Percentiles rank a stretch among this genome's conserved stretches.
phyloP scores from a whole-genome alignment of 352 stramenopile species.

The Peronospora destructor region DNA sequence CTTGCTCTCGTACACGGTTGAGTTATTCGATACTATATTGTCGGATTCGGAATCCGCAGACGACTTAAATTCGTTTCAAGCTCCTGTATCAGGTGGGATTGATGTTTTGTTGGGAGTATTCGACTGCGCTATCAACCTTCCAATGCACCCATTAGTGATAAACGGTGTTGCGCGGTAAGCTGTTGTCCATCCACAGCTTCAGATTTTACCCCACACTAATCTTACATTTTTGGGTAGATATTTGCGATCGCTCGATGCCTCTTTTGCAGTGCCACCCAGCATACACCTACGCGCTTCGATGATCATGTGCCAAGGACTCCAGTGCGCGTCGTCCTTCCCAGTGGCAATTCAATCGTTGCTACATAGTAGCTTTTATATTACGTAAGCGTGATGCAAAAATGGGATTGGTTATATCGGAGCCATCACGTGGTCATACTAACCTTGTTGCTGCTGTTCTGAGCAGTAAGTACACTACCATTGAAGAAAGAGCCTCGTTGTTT shows the following conservation, averaged over 20 bases:
- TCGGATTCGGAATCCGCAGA: slow-evolving; percentile 58
- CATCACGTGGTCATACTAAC: slow-evolving; percentile 1
- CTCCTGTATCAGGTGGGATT: slow-evolving; percentile 35
- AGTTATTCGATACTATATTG: slow-evolving; percentile 80
- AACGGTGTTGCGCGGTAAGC: slow-evolving; percentile 46
- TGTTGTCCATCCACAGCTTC: neutral
- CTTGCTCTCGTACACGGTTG: slow-evolving; percentile 67
- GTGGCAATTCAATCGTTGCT: slow-evolving; percentile 45
- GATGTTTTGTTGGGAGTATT: slow-evolving; percentile 50
- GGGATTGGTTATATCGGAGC: neutral
- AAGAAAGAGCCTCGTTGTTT: slow-evolving; percentile 42
- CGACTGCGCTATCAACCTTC: slow-evolving; percentile 36
- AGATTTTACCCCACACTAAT: neutral
- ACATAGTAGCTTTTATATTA: slow-evolving; percentile 42
- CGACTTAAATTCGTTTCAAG: slow-evolving; percentile 20
- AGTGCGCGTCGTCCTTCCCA: slow-evolving; percentile 36
- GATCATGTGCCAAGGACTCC: slow-evolving; percentile 44
- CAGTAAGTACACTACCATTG: slow-evolving; percentile 57
- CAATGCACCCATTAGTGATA: slow-evolving; percentile 54
- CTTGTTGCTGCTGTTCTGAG: slow-evolving; percentile 5
- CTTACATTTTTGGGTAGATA: slow-evolving; percentile 34
- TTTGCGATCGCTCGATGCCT: slow-evolving; percentile 48
- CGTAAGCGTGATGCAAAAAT: slow-evolving; percentile 28
- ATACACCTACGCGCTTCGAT: slow-evolving; percentile 41
- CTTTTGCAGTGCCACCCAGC: slow-evolving; percentile 41